Base-by-base conservation (phyloP, 2,329 filamentous ascomycete species). In the Thielaviopsis populi region DNA sequence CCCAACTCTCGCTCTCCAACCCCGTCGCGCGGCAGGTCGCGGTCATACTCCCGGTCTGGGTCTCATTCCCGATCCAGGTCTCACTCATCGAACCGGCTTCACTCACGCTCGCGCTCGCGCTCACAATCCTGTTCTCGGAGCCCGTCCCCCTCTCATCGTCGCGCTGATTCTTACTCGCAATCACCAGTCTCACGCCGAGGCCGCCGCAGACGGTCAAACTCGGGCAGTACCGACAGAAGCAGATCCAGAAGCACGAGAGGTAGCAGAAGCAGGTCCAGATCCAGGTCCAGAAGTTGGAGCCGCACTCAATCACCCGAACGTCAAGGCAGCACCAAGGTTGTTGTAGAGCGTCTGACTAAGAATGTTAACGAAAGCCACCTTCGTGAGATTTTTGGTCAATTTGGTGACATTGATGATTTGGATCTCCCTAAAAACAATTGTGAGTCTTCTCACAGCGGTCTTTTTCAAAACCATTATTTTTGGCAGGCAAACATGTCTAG, bases 261-360 rank as follows among this genome's bases (percentile, higher is more conserved):
- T n/a, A 61, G 19, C 27, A 22, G 30, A 22, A 40, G 33, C 41
- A 19, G 43, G 33, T n/a, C 62, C 27, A 64, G 69, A n/a, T 67
- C 64, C 48, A 69, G 69, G 19, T 69, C 68, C 56, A 59, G 67
- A 41, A 70, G 68, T 54, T 62, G 67, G 37, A 74, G 72, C 67
- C 68, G 72, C 63, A 74, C 74, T 65, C 71, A 72, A 10, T 56
- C 30, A 13, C 30, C 53, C n/a, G 53, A 56, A 33, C 27, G 30
- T 50, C 24, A 59, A 42, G 24, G 30, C 53, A 60, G 19, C 19
- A 7, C 40, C 2, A 70, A 96, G 89, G 91, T 99, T 72, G 90
- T 99, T 19, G 88, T 99, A 58, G 94, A 99, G 74, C 91, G 95
- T 67, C 80, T 99, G 71, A 95, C 92, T 3, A 96, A 95, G 74